phyloP scores from a whole-genome alignment of 805 yeast species.

The Ogataea paradorogensis region DNA sequence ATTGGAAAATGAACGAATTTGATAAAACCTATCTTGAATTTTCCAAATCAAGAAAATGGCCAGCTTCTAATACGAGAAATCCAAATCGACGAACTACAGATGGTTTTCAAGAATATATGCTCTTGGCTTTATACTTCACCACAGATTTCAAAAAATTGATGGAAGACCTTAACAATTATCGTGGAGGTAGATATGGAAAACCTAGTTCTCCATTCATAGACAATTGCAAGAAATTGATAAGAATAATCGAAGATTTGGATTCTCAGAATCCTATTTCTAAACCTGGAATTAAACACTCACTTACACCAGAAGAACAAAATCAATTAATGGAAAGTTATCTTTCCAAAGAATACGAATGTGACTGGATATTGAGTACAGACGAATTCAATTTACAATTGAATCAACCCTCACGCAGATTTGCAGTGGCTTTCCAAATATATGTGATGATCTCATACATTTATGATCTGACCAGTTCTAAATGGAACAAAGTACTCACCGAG shows the following conservation, averaged over 20 bases:
- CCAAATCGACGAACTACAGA: slow-evolving; percentile 13
- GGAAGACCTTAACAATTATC: slow-evolving; percentile 17
- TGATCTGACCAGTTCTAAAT: slow-evolving; percentile 17
- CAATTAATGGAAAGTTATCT: slow-evolving; percentile 13
- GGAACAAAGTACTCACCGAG: slow-evolving; percentile 18
- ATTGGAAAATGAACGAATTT: slow-evolving; percentile 27
- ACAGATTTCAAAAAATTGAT: slow-evolving; percentile 16
- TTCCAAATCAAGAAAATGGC: slow-evolving; percentile 21
- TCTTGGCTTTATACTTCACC: slow-evolving; percentile 16
- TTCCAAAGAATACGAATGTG: slow-evolving; percentile 23
- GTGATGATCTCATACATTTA: slow-evolving; percentile 25
- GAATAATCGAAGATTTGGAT: slow-evolving; percentile 16
- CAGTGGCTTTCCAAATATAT: slow-evolving; percentile 24
- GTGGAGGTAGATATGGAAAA: slow-evolving; percentile 17
- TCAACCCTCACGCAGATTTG: slow-evolving; percentile 14
- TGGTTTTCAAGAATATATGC: slow-evolving; percentile 19
- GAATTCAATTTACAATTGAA: slow-evolving; percentile 24
- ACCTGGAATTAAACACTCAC: slow-evolving; percentile 1
- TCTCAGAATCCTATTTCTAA: slow-evolving; percentile 4
- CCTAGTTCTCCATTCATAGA: slow-evolving; percentile 10
- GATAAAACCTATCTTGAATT: slow-evolving; percentile 19
- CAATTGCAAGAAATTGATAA: slow-evolving; percentile 13
- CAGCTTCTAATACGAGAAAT: slow-evolving; percentile 6
- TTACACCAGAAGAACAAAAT: slow-evolving; percentile 6
- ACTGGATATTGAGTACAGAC: slow-evolving; percentile 28